These are phyloP conservation scores for Linnemannia hyalina DNA, from an alignment of 192 early-diverging fungal species.

Conservation along the genomic window DNA sequence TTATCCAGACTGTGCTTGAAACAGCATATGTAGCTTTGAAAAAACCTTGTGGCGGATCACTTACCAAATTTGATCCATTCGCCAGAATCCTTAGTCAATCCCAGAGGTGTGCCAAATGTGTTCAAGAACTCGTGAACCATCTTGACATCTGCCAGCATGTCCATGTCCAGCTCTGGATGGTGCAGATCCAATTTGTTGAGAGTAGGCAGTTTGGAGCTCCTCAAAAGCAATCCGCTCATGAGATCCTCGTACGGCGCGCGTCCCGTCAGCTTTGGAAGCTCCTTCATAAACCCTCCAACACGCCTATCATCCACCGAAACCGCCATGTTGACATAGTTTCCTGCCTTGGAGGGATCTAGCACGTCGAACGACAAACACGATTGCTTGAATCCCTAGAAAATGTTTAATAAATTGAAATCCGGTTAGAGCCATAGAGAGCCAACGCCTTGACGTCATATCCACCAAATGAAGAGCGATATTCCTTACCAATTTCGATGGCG, in stretches of 20 bases:
- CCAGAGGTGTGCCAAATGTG: slow-evolving; percentile 44
- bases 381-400: slow-evolving; percentile 37
- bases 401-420: neutral
- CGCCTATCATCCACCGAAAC: slow-evolving; percentile 27
- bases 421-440: neutral
- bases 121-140: slow-evolving; percentile 56
- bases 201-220: slow-evolving; percentile 35
- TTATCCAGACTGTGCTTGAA: too few species aligned
- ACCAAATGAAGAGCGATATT: neutral
- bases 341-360: slow-evolving; percentile 35
- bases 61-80: slow-evolving; percentile 53
- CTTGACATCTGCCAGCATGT: slow-evolving; percentile 53
- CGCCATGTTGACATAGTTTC: slow-evolving; percentile 28
- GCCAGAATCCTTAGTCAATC: slow-evolving; percentile 46
- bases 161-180: slow-evolving; percentile 37
- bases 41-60: neutral
- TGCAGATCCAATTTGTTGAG: slow-evolving; percentile 38
- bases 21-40: neutral
- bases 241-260: slow-evolving; percentile 52
- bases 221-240: slow-evolving; percentile 29
- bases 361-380: slow-evolving; percentile 46
- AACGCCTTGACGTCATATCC: neutral
- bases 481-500: neutral
- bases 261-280: slow-evolving; percentile 40
- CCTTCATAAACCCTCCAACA: slow-evolving; percentile 32